Conservation (phyloP, 257 asterid species). For the Fraxinus pennsylvanica region DNA sequence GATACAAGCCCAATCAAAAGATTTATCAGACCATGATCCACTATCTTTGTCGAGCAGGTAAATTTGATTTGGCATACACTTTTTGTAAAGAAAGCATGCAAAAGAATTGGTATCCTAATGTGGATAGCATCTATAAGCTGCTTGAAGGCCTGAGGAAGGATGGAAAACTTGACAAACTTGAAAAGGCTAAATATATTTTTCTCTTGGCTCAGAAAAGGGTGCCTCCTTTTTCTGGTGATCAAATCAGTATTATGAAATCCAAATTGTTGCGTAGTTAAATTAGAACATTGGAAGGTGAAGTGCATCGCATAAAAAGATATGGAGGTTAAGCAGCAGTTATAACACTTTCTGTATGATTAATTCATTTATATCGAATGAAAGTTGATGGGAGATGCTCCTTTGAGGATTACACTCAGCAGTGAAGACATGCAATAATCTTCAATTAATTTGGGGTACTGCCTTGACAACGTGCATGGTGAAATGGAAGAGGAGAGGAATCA, state of each 20-base stretch:
- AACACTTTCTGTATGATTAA: too few relatives aligned
- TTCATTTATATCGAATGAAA: too few relatives aligned
- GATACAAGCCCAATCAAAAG: constrained; percentile 64
- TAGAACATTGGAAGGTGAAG: constrained; percentile 16
- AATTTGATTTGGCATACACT: constrained; percentile 55
- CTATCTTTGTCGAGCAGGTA: constrained; percentile 54
- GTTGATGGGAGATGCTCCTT: constrained; percentile 3
- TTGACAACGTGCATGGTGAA: constrained; percentile 21
- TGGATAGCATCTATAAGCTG: constrained; percentile 48
- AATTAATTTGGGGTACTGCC: constrained; percentile 7
- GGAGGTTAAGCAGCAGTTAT: too few relatives aligned
- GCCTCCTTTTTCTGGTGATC: constrained; percentile 58
- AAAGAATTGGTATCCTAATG: constrained; percentile 70
- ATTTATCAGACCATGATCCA: constrained; percentile 80
- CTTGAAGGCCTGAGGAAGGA: constrained; percentile 57
- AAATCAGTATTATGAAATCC: constrained; percentile 47
- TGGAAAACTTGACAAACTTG: constrained; percentile 39
- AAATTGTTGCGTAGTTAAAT: constrained; percentile 33
- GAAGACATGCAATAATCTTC: constrained; percentile 15
- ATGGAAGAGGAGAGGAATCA: constrained; percentile 22
- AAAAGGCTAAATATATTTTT: constrained; percentile 53
- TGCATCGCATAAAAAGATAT: background rate
- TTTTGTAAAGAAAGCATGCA: constrained; percentile 69
- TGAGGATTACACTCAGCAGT: constrained; percentile 9
- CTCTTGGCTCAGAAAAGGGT: constrained; percentile 53